Conservation (phyloP, 1,139 yeast genomes). For the Yamadazyma siamensis region DNA sequence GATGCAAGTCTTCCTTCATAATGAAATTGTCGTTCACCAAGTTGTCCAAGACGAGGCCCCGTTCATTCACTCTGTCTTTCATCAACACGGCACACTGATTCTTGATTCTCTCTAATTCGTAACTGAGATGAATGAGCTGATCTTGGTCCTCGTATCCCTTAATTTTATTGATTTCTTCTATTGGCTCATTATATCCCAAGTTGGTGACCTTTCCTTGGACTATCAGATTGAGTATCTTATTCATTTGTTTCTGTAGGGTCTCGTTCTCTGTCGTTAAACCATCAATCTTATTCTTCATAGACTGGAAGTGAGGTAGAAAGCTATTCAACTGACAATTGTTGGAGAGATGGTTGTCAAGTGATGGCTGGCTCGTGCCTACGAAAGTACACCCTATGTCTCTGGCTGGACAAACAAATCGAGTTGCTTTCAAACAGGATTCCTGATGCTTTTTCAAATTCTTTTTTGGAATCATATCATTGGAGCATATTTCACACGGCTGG, state of each 20-base stretch:
- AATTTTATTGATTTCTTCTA: slow-evolving; percentile 41
- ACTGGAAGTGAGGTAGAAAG: slow-evolving; percentile 27
- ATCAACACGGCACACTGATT: slow-evolving; percentile 24
- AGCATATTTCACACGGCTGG: slow-evolving; percentile 37
- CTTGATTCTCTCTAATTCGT: slow-evolving; percentile 39
- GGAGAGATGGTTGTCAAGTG: slow-evolving; percentile 37
- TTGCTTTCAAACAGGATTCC: slow-evolving; percentile 32
- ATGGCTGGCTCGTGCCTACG: slow-evolving; percentile 36
- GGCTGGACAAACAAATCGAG: slow-evolving; percentile 39
- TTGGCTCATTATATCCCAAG: slow-evolving; percentile 45
- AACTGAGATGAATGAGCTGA: slow-evolving; percentile 31
- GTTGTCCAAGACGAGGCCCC: slow-evolving; percentile 35
- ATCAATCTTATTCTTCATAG: slow-evolving; percentile 19
- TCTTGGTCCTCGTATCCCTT: slow-evolving; percentile 25
- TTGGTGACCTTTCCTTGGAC: slow-evolving; percentile 52
- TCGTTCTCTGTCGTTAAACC: slow-evolving; percentile 22
- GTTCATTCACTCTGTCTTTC: slow-evolving; percentile 36
- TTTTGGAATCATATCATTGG: slow-evolving; percentile 38
- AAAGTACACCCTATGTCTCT: slow-evolving; percentile 39
- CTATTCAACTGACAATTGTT: slow-evolving; percentile 32
- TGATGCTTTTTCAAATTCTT: slow-evolving; percentile 31
- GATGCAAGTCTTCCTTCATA: slow-evolving; percentile 48
- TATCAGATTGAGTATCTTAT: slow-evolving; percentile 45
- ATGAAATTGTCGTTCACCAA: slow-evolving; percentile 42
- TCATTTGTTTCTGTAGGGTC: slow-evolving; percentile 41